Evolutionary conservation across 2,329 filamentous ascomycete species (phyloP).

Genomic region (Aureobasidium zeae): DNA sequence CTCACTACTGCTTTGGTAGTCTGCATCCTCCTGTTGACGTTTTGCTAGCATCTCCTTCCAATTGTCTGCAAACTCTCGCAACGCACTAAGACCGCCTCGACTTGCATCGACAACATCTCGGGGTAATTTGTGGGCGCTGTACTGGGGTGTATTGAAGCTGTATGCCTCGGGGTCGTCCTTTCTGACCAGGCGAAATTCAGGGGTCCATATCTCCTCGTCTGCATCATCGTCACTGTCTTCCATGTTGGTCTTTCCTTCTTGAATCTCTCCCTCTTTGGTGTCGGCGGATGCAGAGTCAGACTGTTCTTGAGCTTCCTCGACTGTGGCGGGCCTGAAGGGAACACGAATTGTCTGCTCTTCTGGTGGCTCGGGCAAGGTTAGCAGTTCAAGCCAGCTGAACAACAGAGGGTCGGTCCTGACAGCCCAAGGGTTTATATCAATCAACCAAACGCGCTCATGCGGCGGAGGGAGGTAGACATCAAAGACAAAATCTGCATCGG

Average conservation of each 20-base stretch:
- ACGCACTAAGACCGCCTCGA: constrained; percentile 53
- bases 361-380: constrained; percentile 56
- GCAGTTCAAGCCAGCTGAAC: constrained; percentile 81
- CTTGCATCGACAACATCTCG: constrained; percentile 76
- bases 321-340: constrained; percentile 5
- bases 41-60: constrained; percentile 41
- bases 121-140: constrained; percentile 90
- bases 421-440: constrained; percentile 96
- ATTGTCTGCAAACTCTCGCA: constrained; percentile 56
- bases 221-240: constrained; percentile 41
- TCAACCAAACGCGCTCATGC: constrained; percentile 68
- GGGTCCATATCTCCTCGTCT: constrained; percentile 47
- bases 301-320: background rate
- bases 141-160: constrained; percentile 74
- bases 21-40: constrained; percentile 30
- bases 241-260: constrained; percentile 17
- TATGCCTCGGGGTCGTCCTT: constrained; percentile 83
- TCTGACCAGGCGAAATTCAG: constrained; percentile 74
- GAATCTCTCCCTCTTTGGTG: background rate
- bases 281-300: background rate
- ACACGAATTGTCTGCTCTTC: constrained; percentile 17
- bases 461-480: constrained; percentile 81
- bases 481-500: constrained; percentile 75
- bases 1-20: constrained; percentile 27
- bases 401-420: constrained; percentile 77